Base-by-base conservation (phyloP, 441 rosid genomes). In the Eutrema salsugineum region DNA sequence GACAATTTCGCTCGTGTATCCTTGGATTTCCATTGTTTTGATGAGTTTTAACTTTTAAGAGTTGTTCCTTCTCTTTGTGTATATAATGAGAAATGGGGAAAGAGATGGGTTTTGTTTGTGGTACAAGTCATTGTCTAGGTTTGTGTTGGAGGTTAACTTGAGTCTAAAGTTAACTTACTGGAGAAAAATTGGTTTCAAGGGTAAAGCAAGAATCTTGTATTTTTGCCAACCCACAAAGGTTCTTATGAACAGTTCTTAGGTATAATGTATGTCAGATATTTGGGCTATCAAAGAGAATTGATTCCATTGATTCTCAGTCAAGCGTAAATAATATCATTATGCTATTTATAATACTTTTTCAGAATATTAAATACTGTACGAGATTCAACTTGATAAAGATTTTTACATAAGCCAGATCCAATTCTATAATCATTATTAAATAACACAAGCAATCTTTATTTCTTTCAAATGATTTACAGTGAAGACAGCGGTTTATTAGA, bases 1-100 rank as follows among this genome's bases (percentile, higher is more conserved):
- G 53, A 86, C 92, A 5, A 94, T 86, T 74, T 86, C 88, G 35
- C 59, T 50, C 2, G 65, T 12, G 10, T 68, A 17, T 56, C 6
- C 33, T 30, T 30, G 33, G 33, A 30, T 30, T 30, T 46, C 32
- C 20, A 22, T 6, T 30, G 33, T 40, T 11, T 39, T 5, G 15
- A 2, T 12, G 6, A 5, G n/a, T n/a, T n/a, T n/a, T n/a, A n/a
- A n/a, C n/a, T 12, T 12, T 12, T 40, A 4, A 12, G 6, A 5
- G 15, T 12, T 30, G 33, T 30, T 30, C 1, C 1, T 12, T 1
- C 15, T 14, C 6, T 5, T 4, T 40, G 44, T 12, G 43, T 72
- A 44, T 6, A 16, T 40, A 73, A 66, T 66, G 44, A 40, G 7
- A 40, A 4, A 40, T 40, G 44, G 12, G 15, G 44, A 40, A 40